Evolutionary conservation across 257 asterid genomes (phyloP), one percentile per base, ranked within the genome.

Genomic region (Schizonepeta tenuifolia): DNA sequence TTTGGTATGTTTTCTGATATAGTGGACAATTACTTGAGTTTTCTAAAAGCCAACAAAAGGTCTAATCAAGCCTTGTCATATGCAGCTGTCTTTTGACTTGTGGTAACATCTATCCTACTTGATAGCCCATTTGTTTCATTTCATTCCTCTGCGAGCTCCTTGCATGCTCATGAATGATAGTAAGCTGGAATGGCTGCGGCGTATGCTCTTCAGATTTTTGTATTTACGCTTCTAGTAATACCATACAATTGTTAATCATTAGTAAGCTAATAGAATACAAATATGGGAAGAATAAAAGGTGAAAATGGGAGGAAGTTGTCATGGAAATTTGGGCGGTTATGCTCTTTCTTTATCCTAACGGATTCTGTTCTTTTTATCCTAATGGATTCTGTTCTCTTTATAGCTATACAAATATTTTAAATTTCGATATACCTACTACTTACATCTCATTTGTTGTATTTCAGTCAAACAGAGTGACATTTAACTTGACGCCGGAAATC

Each of bases 401-500:
- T 60, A 59, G 22, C 72, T 70, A 51, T 13, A 49, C 40, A 17
- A 18, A 36, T 54, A 21, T 35, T 43, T 50, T 36, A 17, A 40
- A 46, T 47, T 69, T 58, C 47, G 31, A 74, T 61, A 53, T 68
- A 65, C 72, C 67, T 72, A 66, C 75, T 68, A 17, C 24, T 77
- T 36, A 78, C 51, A 26, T 73, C 26, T 79, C 55, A 76, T 53
- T 72, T 75, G 71, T 77, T 83, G 35, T 72, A 53, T 77, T 82
- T 68, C 95, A 95, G 99, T 81, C 98, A 38, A 95, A 95, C 88
- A 86, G 88, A 79, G 97, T 95, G 68, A 95, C 99, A 9, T 92
- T 95, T 79, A 95, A 95, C 88, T 83, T 91, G 90, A 94, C 99
- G 40, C 93, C 96, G 36, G 99, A 91, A 86, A 89, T 91, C 81